Conservation (phyloP, 116 monocot genomes). For the Zostera marina region DNA sequence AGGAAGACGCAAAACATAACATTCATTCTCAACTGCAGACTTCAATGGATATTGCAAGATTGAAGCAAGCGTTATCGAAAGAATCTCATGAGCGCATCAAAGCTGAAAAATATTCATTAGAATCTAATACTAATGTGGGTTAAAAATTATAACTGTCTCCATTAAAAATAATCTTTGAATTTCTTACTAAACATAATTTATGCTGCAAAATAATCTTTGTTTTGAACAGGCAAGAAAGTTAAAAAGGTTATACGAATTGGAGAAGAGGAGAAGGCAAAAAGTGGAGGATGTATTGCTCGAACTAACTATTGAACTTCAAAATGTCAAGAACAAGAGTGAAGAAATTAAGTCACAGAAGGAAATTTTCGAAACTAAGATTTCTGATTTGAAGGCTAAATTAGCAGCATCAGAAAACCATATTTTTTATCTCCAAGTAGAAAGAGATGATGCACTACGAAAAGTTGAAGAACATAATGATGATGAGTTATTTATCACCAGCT, state of each 20-base stretch:
- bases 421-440: not conserved
- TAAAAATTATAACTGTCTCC: not conserved
- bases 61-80: conserved; percentile 1
- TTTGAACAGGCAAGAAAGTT: not conserved
- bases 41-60: conserved; percentile 1
- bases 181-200: too few species aligned
- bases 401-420: not conserved
- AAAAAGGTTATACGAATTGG: conserved; percentile 1
- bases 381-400: conserved; percentile 3
- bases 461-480: not conserved
- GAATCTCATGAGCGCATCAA: not conserved
- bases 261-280: conserved; percentile 3
- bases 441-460: conserved; percentile 1
- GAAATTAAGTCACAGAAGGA: conserved; percentile 1
- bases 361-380: conserved; percentile 1
- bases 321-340: not conserved
- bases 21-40: not conserved
- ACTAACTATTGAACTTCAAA: conserved; percentile 2
- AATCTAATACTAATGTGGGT: not conserved
- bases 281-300: conserved; percentile 1
- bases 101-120: not conserved
- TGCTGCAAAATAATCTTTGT: too few species aligned
- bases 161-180: not conserved
- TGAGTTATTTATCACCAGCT: not conserved
- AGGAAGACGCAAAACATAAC: not conserved